Base-by-base conservation (phyloP, 2,329 filamentous ascomycete species). In the Verticillium longisporum region DNA sequence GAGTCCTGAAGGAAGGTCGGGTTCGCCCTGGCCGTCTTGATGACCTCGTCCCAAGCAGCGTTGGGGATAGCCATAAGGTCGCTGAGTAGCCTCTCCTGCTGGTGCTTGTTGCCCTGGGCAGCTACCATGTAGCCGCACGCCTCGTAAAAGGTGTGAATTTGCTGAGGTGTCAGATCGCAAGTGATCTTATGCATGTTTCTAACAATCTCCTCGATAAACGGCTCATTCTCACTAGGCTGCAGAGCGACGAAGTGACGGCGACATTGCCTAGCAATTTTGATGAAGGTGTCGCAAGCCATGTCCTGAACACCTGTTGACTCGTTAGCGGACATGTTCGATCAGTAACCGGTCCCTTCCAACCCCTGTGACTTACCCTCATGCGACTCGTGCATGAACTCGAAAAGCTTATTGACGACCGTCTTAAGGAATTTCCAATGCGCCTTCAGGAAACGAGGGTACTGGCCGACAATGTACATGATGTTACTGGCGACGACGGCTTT, bases 391-490 rank as follows among this genome's bases (percentile, higher is more conserved):
- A 99, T 99, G 73, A 99, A 99, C 78, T 99, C 95, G 71, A 99
- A 99, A 5, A 99, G 84, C 80, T 99, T 99, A 79, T 99, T 99
- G 71, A 99, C 95, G 21, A 99, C 95, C 2, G 95, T 99, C 86
- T 99, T 99, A 61, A 99, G 81, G 78, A 99, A 99, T 75, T 99
- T 99, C 95, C 95, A 99, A 75, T 99, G 95, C 1, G 95, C 95
- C 80, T 99, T 99, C 69, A 99, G 80, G 79, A 99, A 99, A 21
- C 95, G 91, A 41, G 95, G 95, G 72, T 99, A 99, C 73, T 99
- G 95, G 62, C 95, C 95, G 64, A 99, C 95, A 78, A 99, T 99
- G 75, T 99, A 99, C 95, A 99, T 99, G 71, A 99, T 99, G 78
- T 99, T 99, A 78, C 92, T 97, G 65, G 95, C 95, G 50, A 99